Conservation (phyloP, 768 basidiomycete species). For the Ramaria sp. region DNA sequence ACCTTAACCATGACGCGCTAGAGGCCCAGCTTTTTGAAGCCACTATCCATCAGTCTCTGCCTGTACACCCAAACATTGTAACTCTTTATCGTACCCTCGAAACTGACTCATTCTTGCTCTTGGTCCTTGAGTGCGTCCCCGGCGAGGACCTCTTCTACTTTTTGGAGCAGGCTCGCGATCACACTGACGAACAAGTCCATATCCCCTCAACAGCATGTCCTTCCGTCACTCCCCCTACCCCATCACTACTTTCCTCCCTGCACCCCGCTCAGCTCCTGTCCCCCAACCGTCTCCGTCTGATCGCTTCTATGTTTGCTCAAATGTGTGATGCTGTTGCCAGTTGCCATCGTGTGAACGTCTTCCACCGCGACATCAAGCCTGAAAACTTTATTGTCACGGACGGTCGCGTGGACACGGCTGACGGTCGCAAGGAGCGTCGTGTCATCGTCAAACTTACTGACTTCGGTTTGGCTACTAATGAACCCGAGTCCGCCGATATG, state of each 20-base stretch:
- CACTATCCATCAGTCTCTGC: conserved; percentile 88
- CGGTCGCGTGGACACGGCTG: conserved; percentile 44
- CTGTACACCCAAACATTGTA: conserved; percentile 86
- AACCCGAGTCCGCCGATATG: conserved; percentile 85
- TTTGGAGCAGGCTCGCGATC: conserved; percentile 90
- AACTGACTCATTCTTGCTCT: conserved; percentile 81
- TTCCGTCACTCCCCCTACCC: conserved; percentile 82
- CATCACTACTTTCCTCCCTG: conserved; percentile 77
- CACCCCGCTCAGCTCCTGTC: conserved; percentile 76
- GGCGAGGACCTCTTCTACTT: conserved; percentile 98
- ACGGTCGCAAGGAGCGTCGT: conserved; percentile 60
- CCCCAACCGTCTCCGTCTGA: conserved; percentile 78
- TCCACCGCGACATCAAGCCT: conserved; percentile 97
- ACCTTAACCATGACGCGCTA: conserved; percentile 82
- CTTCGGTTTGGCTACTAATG: conserved; percentile 90
- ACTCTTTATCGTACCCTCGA: conserved; percentile 90
- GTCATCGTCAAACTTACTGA: conserved; percentile 96
- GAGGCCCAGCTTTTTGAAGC: conserved; percentile 90
- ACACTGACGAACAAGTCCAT: conserved; percentile 29
- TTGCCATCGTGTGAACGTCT: conserved; percentile 85
- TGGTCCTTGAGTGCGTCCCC: conserved; percentile 91
- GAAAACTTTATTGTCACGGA: conserved; percentile 97
- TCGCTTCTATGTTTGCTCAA: conserved; percentile 95
- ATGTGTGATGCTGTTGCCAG: conserved; percentile 98
- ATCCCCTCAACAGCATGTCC: conserved; percentile 20